Conservation (phyloP, 73 alveolate genomes). For the Symbiodinium natans region DNA sequence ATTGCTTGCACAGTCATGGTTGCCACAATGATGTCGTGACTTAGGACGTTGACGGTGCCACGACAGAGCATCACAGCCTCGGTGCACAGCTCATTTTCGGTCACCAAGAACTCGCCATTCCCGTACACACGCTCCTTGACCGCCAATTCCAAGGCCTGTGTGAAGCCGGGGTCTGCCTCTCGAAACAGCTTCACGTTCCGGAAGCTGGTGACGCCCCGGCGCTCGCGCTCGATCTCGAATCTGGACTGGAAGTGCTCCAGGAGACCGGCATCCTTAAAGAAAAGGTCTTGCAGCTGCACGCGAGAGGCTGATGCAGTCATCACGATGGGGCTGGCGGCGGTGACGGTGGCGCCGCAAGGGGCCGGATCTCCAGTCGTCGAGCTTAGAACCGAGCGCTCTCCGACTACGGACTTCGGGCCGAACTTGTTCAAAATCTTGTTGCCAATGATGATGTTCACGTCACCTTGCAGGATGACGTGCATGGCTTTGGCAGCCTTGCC, state of each 20-base stretch:
- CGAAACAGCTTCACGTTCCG: constrained; percentile 59
- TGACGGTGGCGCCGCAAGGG: constrained; percentile 83
- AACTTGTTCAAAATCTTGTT: constrained; percentile 7
- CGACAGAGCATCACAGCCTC: constrained; percentile 61
- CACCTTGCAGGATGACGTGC: constrained; percentile 66
- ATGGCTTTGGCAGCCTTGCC: constrained; percentile 71
- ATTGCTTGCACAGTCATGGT: not conserved
- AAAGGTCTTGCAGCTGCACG: constrained; percentile 17
- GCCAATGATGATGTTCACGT: constrained; percentile 58
- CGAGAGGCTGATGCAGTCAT: constrained; percentile 51
- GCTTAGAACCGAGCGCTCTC: constrained; percentile 34
- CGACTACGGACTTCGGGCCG: not conserved
- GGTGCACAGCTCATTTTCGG: not conserved
- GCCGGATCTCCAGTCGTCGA: constrained; percentile 55
- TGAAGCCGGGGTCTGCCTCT: constrained; percentile 75
- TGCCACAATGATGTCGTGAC: constrained; percentile 10
- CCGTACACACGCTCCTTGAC: constrained; percentile 44
- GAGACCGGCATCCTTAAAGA: constrained; percentile 26
- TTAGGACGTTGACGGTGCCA: constrained; percentile 46
- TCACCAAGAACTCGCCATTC: not conserved
- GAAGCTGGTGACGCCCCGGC: constrained; percentile 66
- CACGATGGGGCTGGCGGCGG: constrained; percentile 56
- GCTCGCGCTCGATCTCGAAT: constrained; percentile 49
- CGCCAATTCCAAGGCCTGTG: constrained; percentile 67
- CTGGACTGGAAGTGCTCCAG: constrained; percentile 59